Base-by-base conservation (phyloP, 495 filamentous ascomycete species). In the Xylaria sp. region DNA sequence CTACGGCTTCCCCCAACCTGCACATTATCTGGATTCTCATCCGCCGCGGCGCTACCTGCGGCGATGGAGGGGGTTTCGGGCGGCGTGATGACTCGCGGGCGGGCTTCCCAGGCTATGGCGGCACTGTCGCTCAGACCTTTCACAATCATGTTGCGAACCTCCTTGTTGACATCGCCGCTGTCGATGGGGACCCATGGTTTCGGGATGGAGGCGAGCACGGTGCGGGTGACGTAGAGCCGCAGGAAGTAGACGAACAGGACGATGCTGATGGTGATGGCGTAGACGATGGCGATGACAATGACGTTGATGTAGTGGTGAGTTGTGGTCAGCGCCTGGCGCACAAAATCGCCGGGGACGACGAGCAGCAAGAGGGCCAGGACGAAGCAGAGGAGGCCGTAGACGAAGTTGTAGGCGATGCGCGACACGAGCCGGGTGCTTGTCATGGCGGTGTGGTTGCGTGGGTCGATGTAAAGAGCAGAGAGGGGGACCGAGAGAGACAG, bases 141-240 rank as follows among this genome's bases (percentile, higher is more conserved):
- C 37, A 85, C 85, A 57, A 99, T 91, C 82, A 96, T 88, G 61
- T 89, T 85, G 72, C 91, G 83, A 37, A 97, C 92, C 55, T 87
- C 88, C 75, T 89, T 89, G 31, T 86, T 87, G 31, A 97, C 83
- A 75, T 93, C 90, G 61, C 92, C 92, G 72, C 93, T 91, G 76
- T 93, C 93, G 61, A 97, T 82, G 12, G 93, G 93, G 7, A 97
- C 88, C 87, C 90, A 94, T 61, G 87, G 81, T 75, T 94, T 94
- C 1, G 97, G 97, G 61, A 99, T 98, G 3, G 87, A 90, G 1
- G 89, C 85, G 29, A 99, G 86, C 15, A 91, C 90, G 43, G 84
- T 91, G 46, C 93, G 88, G 75, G 92, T 95, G 33, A 94, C 92
- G 80, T 94, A 98, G n/a, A 98, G 87, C n/a, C 97, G 86, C 33